These are phyloP conservation scores for Ganoderma multipileum DNA, from an alignment of 1,284 basidiomycete species.

Conservation along the genomic window DNA sequence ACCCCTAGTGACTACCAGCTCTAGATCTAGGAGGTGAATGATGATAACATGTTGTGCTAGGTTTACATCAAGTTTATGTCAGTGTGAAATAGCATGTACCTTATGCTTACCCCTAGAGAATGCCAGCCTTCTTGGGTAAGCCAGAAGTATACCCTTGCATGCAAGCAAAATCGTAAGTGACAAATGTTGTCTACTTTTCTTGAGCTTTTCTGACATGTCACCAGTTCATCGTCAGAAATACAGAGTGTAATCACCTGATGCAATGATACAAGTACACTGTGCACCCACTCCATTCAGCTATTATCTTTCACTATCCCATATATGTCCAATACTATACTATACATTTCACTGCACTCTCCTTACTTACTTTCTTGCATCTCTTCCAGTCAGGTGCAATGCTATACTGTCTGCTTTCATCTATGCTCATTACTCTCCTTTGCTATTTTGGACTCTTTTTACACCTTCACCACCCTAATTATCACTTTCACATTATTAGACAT, in stretches of 20 bases:
- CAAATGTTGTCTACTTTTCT: background rate
- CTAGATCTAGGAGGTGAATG: background rate
- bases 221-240: background rate
- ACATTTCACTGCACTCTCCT: too few species aligned
- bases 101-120: background rate
- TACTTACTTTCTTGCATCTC: too few species aligned
- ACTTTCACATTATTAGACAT: too few species aligned
- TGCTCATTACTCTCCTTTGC: too few species aligned
- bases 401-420: too few species aligned
- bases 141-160: background rate
- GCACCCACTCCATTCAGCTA: too few species aligned
- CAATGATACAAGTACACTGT: too few species aligned
- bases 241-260: background rate
- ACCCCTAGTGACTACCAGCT: background rate
- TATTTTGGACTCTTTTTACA: too few species aligned
- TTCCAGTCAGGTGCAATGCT: too few species aligned
- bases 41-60: background rate
- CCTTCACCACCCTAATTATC: too few species aligned
- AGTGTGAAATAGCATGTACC: background rate
- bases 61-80: background rate
- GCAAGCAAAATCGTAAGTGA: background rate
- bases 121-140: background rate
- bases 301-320: too few species aligned
- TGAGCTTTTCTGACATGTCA: background rate
- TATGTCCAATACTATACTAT: too few species aligned